These are phyloP conservation scores for Microcera coccophila DNA, from an alignment of 2,329 filamentous ascomycete genomes.

Conservation along the genomic window DNA sequence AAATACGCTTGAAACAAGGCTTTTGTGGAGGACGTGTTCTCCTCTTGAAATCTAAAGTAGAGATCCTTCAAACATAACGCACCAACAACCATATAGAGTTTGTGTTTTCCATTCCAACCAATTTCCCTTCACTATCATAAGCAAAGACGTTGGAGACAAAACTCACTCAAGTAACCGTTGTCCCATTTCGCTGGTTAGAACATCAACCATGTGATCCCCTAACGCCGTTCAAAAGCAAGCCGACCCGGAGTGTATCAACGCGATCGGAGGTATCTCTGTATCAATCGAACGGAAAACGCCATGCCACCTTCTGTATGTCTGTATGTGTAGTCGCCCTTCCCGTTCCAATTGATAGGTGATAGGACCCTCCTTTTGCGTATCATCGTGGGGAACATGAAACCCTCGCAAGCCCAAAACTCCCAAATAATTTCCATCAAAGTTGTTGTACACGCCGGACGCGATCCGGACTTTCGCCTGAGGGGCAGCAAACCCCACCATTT, in stretches of 20 bases:
- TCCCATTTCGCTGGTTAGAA: not conserved
- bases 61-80: not conserved
- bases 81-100: not conserved
- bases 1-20: too few relatives aligned
- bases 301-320: constrained; percentile 18
- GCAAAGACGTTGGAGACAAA: not conserved
- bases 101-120: not conserved
- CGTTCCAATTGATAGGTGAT: constrained; percentile 28
- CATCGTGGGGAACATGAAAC: constrained; percentile 17
- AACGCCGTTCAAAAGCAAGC: constrained; percentile 13
- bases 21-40: too few relatives aligned
- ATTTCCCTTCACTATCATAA: not conserved
- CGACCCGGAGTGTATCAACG: constrained; percentile 21
- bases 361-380: constrained; percentile 21
- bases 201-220: not conserved
- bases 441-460: constrained; percentile 18
- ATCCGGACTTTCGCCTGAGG: constrained; percentile 4
- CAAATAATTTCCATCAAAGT: constrained; percentile 2
- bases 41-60: not conserved
- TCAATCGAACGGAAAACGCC: constrained; percentile 30
- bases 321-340: constrained; percentile 16
- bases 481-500: constrained; percentile 4
- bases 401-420: constrained; percentile 25
- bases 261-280: constrained; percentile 26
- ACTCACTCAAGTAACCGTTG: not conserved